Base-by-base conservation (phyloP, 345 rosid genomes). In the Salix koriyanagi region DNA sequence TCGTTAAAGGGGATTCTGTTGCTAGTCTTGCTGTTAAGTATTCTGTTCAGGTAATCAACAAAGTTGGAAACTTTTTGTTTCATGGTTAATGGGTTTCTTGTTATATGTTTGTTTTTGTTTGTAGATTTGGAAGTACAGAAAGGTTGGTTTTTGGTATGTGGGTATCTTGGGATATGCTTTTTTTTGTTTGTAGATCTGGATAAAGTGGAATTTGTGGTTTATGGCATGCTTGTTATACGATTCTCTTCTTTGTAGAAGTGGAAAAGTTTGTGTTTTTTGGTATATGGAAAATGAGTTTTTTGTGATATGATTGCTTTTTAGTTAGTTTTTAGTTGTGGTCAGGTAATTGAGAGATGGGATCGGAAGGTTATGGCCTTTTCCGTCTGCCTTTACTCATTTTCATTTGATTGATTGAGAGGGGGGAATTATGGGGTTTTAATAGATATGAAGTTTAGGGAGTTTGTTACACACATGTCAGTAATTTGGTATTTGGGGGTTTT, bases 11-110 rank as follows among this genome's bases (percentile, higher is more conserved):
- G 42, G 95, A 92, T 42, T 83, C 84, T 60, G 90, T 94, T 5
- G 88, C 94, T 2, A 81, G 93, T 72, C 97, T 92, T 52, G 95
- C 97, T 28, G 97, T 91, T 6, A 94, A 91, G 83, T 94, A 92
- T 77, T 91, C 98, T 1, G 95, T 88, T 75, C 99, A 95, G 92
- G 99, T 94, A 76, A 32, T 50, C 19, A 52, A 6, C 19, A 52
- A 52, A 52, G 58, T 19, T 52, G 58, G 19, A 19, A 15, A 25
- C 13, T 8, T 50, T 36, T 65, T n/a, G 69, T 2, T 9, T 39
- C 26, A 42, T 28, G 66, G 28, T 52, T 7, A 18, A 19, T 19
- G 58, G 18, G 4, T 11, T 62, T 23, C 32, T 28, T 62, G 34
- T 12, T 11, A 12, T 13, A 25, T 64, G 6, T 26, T 64, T 23